phyloP scores from a whole-genome alignment of 495 filamentous ascomycete species.

The Penicillium simplicissimum region DNA sequence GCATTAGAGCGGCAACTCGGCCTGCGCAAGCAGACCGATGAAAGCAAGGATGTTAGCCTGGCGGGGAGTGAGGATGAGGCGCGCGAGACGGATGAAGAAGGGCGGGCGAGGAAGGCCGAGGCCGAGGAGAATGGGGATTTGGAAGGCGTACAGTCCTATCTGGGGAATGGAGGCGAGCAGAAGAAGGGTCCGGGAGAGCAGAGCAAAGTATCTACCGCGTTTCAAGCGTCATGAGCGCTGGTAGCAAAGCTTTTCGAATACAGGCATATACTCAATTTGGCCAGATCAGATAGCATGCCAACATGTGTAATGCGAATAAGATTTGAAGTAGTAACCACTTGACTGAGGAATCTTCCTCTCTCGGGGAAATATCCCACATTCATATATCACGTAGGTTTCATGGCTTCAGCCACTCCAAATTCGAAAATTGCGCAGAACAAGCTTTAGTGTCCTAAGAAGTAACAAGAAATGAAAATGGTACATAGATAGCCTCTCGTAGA shows the following conservation, averaged over 20 bases:
- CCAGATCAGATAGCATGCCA: no score
- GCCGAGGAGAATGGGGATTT: constrained; percentile 21
- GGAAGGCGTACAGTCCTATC: constrained; percentile 36
- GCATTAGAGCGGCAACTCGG: constrained; percentile 61
- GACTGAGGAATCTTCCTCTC: no score
- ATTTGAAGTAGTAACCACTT: no score
- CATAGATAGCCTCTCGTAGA: no score
- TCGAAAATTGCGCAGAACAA: no score
- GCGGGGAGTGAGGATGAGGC: constrained; percentile 60
- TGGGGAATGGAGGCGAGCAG: constrained; percentile 12
- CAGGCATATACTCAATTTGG: no score
- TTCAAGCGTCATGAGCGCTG: neutral
- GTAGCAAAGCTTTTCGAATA: neutral
- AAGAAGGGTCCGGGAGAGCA: neutral
- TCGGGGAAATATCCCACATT: no score
- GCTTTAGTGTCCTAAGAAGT: no score
- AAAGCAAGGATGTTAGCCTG: constrained; percentile 64
- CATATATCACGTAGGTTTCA: no score
- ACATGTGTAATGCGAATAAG: no score
- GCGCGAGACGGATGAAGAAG: constrained; percentile 20
- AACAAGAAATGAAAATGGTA: no score
- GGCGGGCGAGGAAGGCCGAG: constrained; percentile 11
- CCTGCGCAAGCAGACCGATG: constrained; percentile 58
- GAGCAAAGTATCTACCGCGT: neutral
- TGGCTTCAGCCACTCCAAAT: no score